A percentile compares a stretch with the other conserved stretches of the same genome.
phyloP scores from a whole-genome alignment of 2,329 filamentous ascomycete species.

The Ophiostoma sp. region DNA sequence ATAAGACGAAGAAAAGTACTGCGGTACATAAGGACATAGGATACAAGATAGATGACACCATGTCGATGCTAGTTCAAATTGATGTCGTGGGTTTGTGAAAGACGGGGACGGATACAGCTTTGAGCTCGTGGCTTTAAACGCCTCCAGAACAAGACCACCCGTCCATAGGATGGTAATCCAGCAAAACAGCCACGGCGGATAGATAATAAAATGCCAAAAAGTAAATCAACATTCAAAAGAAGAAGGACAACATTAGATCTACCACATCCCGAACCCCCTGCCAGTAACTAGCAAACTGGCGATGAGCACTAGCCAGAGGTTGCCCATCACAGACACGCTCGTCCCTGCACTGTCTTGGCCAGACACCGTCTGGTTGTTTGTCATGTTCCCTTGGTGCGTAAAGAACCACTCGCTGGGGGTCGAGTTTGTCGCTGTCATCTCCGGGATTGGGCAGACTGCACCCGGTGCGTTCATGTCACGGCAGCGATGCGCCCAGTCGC shows the following conservation, averaged over 20 bases:
- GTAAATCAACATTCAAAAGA: too few species aligned
- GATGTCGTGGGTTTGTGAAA: too few species aligned
- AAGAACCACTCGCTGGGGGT: conserved; percentile 45
- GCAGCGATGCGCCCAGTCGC: conserved; percentile 41
- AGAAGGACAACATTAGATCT: background rate
- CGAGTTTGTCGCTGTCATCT: conserved; percentile 35
- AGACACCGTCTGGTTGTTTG: conserved; percentile 43
- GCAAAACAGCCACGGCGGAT: too few species aligned
- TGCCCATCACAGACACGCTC: background rate
- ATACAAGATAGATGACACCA: too few species aligned
- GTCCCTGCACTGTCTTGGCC: conserved; percentile 16
- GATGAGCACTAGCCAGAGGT: background rate
- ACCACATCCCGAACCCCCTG: background rate
- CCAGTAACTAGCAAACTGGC: background rate
- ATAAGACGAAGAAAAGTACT: too few species aligned
- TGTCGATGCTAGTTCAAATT: too few species aligned
- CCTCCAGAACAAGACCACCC: too few species aligned
- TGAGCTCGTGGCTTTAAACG: too few species aligned
- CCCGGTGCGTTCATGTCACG: conserved; percentile 33
- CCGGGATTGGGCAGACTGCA: conserved; percentile 48
- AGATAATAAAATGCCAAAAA: too few species aligned
- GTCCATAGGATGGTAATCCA: too few species aligned
- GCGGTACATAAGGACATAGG: too few species aligned
- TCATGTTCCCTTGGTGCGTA: conserved; percentile 41
- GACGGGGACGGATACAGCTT: too few species aligned